Base-by-base conservation (phyloP, 2,329 filamentous ascomycete species). In the Furcasterigmium sp. region DNA sequence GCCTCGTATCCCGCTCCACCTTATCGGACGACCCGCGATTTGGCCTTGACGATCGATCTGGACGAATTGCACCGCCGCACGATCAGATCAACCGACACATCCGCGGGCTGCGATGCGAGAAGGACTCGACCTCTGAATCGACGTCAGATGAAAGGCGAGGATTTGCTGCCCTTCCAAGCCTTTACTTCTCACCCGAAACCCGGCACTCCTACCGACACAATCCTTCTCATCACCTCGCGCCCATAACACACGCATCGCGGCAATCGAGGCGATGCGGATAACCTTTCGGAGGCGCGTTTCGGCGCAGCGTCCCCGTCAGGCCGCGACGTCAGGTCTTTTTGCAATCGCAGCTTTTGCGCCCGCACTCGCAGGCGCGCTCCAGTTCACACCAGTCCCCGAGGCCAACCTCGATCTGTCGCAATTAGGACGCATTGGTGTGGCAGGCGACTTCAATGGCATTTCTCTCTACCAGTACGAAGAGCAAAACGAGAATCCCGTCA, bases 361-460 rank as follows among this genome's bases (percentile, higher is more conserved):
- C 26, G 65, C 66, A 9, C 46, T 75, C 37, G 64, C 71, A 36
- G 58, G 64, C 19, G 78, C 78, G 30, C 64, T 82, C 48, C 73
- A 69, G 23, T 84, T 87, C 61, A 77, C 70, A 37, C 62, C 78
- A 13, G 75, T 80, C 30, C 80, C 87, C 3, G 70, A 80, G 13
- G 72, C 86, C 44, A 82, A 91, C 56, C 78, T 98, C 59, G 86
- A 95, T 59, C 76, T 95, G 46, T 78, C 76, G 21, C 70, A 82
- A 45, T 72, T 98, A 28, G 93, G 93, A 45, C 81, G 86, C 54
- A 83, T 96, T 52, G 90, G 87, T 43, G 75, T 98, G 46, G 85
- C 82, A 2, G 93, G 93, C 54, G 84, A 96, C 65, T 98, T 95
- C 61, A 82, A 87, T 56, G 88, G 90, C 43, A 86, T 97, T 55